Evolutionary conservation across 2,329 filamentous ascomycete genomes (phyloP).

Genomic region (Aspergillus phoenicis): DNA sequence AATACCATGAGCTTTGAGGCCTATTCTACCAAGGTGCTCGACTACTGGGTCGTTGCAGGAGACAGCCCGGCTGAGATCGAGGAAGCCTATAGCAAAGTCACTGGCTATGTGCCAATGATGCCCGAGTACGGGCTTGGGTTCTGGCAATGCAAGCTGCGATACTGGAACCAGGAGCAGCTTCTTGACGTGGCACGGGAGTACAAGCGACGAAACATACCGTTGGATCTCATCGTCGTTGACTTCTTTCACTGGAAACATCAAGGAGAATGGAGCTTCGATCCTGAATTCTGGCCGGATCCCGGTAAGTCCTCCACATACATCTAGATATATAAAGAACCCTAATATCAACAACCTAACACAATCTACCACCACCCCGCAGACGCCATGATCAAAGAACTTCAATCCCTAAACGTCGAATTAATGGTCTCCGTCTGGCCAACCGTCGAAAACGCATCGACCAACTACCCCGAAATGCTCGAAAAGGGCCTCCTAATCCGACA

Average conservation of each 20-base stretch:
- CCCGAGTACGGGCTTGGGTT: slow-evolving; percentile 69
- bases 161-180: slow-evolving; percentile 67
- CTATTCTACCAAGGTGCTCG: slow-evolving; percentile 58
- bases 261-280: slow-evolving; percentile 69
- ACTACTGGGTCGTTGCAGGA: slow-evolving; percentile 67
- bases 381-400: slow-evolving; percentile 65
- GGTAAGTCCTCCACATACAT: slow-evolving; percentile 35
- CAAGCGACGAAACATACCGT: slow-evolving; percentile 55
- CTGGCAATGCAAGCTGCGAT: slow-evolving; percentile 69
- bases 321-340: not conserved
- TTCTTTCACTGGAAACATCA: slow-evolving; percentile 70
- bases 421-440: slow-evolving; percentile 74
- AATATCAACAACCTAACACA: not conserved
- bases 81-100: slow-evolving; percentile 58
- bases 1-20: slow-evolving; percentile 66
- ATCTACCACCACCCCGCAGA: slow-evolving; percentile 38
- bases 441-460: slow-evolving; percentile 61
- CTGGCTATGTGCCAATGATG: slow-evolving; percentile 66
- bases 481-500: slow-evolving; percentile 62
- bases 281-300: slow-evolving; percentile 66
- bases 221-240: slow-evolving; percentile 68
- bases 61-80: slow-evolving; percentile 59
- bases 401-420: slow-evolving; percentile 61
- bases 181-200: slow-evolving; percentile 64
- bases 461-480: slow-evolving; percentile 64